Evolutionary conservation across 2,329 filamentous ascomycete genomes (phyloP), one percentile per base, ranked within the genome.

Genomic region (Aureobasidium sp.): DNA sequence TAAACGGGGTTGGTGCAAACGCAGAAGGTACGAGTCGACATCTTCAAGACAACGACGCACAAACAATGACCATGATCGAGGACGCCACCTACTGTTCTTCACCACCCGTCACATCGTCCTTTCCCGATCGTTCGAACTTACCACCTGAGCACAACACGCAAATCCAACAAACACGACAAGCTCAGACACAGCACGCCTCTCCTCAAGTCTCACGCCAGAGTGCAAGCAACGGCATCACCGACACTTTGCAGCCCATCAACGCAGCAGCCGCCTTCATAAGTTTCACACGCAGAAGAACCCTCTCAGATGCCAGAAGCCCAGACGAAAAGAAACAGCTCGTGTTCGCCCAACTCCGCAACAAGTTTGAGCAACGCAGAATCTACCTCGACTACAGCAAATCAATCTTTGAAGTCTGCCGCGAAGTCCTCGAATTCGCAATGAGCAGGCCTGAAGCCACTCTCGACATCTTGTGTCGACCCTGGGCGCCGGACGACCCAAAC

Each of bases 341-440:
- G 9, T 35, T 53, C n/a, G 49, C 13, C 7, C 19, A 33, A 11
- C 21, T 37, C 15, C 21, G 33, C 9, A 38, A 53, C 21, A 25
- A 17, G 1, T 53, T 38, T 13, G 29, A 61, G 19, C 27, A 42
- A 31, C 33, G 40, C 37, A 33, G 59, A 27, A 61, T 61, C 29
- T 40, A 31, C 29, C 47, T 61, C 31, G 60, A 61, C 21, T 61
- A 61, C 45, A 61, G 55, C n/a, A 47, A 49, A 17, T 27, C 23
- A 19, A 55, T 61, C 19, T 61, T 61, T 19, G 60, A 58, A 13
- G 60, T 61, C n/a, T 61, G 60, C 35, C 42, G 42, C 5, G 60
- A 61, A 13, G 55, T 61, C 6, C 60, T 61, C 17, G 54, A 61
- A 31, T 61, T 54, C 21, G 53, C 47, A 5, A 53, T 53, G 49